phyloP scores from a whole-genome alignment of 345 rosid species.

The Linum tenue region DNA sequence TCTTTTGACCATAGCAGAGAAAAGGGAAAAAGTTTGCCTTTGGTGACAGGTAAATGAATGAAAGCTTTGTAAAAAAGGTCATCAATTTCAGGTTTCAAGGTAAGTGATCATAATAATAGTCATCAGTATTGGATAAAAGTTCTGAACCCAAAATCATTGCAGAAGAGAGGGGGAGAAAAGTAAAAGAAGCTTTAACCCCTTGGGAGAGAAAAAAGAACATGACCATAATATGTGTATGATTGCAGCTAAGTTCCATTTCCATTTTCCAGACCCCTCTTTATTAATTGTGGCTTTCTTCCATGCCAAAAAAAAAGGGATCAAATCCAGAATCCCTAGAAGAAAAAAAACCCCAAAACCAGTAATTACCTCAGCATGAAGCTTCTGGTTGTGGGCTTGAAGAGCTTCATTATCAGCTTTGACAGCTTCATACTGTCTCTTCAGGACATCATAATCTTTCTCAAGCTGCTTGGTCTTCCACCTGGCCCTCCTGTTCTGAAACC shows the following conservation, averaged over 20 bases:
- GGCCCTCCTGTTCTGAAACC: constrained; percentile 98
- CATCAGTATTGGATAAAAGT: constrained; percentile 4
- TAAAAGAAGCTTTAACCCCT: too few relatives aligned
- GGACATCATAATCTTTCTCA: constrained; percentile 86
- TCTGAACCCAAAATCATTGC: constrained; percentile 12
- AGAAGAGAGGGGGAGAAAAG: background rate
- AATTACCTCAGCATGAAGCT: constrained; percentile 73
- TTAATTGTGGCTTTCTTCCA: background rate
- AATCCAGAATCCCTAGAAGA: constrained; percentile 6
- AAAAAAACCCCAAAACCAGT: background rate
- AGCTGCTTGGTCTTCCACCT: constrained; percentile 96
- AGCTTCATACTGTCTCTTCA: constrained; percentile 67
- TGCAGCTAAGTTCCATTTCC: too few relatives aligned
- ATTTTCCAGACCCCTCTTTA: too few relatives aligned
- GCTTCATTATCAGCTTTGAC: constrained; percentile 70
- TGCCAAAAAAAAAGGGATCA: background rate
- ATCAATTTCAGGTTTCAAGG: constrained; percentile 9
- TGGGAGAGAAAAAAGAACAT: constrained; percentile 3
- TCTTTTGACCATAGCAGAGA: too few relatives aligned
- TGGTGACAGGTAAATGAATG: constrained; percentile 12
- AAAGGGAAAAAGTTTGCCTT: background rate
- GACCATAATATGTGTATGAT: too few relatives aligned
- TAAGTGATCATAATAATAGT: constrained; percentile 1
- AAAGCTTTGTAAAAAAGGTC: constrained; percentile 11
- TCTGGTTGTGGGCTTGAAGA: constrained; percentile 80